Conservation (phyloP, 2,329 filamentous ascomycete species). For the Ophiostoma perfectum region DNA sequence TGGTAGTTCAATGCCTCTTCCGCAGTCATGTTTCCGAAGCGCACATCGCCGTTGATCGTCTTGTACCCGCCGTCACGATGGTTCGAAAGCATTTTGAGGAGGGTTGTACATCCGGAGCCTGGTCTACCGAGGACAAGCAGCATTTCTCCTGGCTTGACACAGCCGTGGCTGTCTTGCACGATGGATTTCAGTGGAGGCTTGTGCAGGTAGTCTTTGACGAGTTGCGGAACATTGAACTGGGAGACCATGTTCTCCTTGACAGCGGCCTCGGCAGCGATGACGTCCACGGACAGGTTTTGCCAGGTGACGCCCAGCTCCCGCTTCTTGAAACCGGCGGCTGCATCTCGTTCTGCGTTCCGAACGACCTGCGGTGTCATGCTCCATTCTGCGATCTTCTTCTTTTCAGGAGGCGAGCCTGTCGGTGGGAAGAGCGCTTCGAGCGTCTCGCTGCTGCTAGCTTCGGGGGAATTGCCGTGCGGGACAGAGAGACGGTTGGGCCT, state of each 20-base stretch:
- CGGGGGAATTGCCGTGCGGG: too few species aligned
- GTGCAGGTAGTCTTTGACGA: slow-evolving; percentile 47
- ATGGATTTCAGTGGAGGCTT: slow-evolving; percentile 60
- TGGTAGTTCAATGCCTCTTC: slow-evolving; percentile 52
- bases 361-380: too few species aligned
- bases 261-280: slow-evolving; percentile 54
- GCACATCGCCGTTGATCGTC: slow-evolving; percentile 75
- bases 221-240: slow-evolving; percentile 51
- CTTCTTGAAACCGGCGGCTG: slow-evolving; percentile 11
- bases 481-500: too few species aligned
- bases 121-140: slow-evolving; percentile 49
- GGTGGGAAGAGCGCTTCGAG: too few species aligned
- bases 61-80: slow-evolving; percentile 75
- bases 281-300: slow-evolving; percentile 58
- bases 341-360: too few species aligned
- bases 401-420: too few species aligned
- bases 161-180: slow-evolving; percentile 55
- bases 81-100: slow-evolving; percentile 61
- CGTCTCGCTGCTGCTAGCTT: too few species aligned
- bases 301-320: slow-evolving; percentile 56
- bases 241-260: slow-evolving; percentile 61
- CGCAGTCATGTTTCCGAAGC: slow-evolving; percentile 56
- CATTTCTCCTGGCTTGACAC: slow-evolving; percentile 38
- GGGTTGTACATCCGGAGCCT: slow-evolving; percentile 51
- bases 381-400: too few species aligned